phyloP scores from a whole-genome alignment of 1,139 yeast species.

The Geotrichum cucujoidarum region DNA sequence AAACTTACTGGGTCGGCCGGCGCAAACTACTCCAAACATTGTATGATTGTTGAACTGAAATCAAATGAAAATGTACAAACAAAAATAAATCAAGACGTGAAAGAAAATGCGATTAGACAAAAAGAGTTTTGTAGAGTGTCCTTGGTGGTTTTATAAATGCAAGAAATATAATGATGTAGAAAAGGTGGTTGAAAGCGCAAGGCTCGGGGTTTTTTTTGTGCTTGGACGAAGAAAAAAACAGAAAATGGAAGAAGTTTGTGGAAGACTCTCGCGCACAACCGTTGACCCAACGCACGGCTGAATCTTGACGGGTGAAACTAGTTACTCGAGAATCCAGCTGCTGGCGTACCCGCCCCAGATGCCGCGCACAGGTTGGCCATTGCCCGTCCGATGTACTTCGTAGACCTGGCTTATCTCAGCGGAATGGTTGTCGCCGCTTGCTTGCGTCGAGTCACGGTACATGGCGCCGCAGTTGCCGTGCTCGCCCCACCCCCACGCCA shows the following conservation, averaged over 20 bases:
- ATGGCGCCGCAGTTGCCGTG: conserved; percentile 86
- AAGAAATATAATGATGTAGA: background rate
- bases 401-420: conserved; percentile 8
- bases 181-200: background rate
- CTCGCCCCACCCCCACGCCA: conserved; percentile 98
- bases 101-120: too few species aligned
- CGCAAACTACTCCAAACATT: conserved; percentile 47
- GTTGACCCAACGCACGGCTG: background rate
- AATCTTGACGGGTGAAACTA: background rate
- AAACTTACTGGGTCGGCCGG: conserved; percentile 39
- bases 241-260: background rate
- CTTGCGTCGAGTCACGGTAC: too few species aligned
- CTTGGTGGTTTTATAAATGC: too few species aligned
- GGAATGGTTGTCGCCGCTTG: background rate
- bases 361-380: conserved; percentile 4
- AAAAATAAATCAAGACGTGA: too few species aligned
- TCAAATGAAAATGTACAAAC: too few species aligned
- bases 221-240: too few species aligned
- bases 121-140: too few species aligned
- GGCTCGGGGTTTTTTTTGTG: too few species aligned
- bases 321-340: conserved; percentile 20
- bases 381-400: background rate
- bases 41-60: too few species aligned
- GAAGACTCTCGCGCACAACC: background rate
- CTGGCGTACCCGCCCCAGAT: conserved; percentile 25